Conservation (phyloP, 1,284 basidiomycete genomes). For the Ustilago nuda region DNA sequence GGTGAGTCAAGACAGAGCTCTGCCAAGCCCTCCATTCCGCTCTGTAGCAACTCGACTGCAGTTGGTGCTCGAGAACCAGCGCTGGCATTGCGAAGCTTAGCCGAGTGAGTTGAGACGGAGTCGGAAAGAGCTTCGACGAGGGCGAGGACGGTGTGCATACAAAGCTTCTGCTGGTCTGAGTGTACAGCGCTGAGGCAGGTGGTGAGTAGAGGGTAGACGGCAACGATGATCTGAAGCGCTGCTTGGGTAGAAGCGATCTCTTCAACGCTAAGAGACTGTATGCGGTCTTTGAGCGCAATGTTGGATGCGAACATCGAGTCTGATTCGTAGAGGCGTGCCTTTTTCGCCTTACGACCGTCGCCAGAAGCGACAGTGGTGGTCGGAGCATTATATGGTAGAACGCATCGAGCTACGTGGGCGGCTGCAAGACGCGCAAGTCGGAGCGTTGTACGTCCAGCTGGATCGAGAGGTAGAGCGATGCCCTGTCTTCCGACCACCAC, state of each 20-base stretch:
- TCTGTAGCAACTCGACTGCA: slow-evolving; percentile 8
- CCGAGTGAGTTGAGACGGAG: slow-evolving; percentile 23
- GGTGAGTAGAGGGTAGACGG: slow-evolving; percentile 37
- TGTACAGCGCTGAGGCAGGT: slow-evolving; percentile 37
- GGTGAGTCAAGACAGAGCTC: slow-evolving; percentile 33
- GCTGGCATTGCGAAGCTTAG: slow-evolving; percentile 12
- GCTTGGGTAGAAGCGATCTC: slow-evolving; percentile 31
- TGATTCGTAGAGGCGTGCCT: slow-evolving; percentile 54
- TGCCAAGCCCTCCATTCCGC: slow-evolving; percentile 19
- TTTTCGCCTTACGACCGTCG: slow-evolving; percentile 39
- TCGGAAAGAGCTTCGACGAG: slow-evolving; percentile 49
- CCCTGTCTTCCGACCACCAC: slow-evolving; percentile 33
- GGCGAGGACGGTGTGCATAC: slow-evolving; percentile 34
- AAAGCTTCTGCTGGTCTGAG: slow-evolving; percentile 43
- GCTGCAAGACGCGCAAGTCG: slow-evolving; percentile 48
- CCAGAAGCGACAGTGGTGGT: slow-evolving; percentile 5
- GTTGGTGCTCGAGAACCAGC: slow-evolving; percentile 20
- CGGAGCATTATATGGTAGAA: slow-evolving; percentile 17
- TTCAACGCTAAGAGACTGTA: slow-evolving; percentile 26
- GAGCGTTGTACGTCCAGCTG: slow-evolving; percentile 38
- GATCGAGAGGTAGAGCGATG: slow-evolving; percentile 46
- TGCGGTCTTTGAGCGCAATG: slow-evolving; percentile 39
- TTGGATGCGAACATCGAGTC: slow-evolving; percentile 40
- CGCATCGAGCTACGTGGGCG: slow-evolving; percentile 20
- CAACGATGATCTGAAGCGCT: slow-evolving; percentile 32